phyloP scores from a whole-genome alignment of 2,329 filamentous ascomycete species.

The Teratosphaeria gauchensis region DNA sequence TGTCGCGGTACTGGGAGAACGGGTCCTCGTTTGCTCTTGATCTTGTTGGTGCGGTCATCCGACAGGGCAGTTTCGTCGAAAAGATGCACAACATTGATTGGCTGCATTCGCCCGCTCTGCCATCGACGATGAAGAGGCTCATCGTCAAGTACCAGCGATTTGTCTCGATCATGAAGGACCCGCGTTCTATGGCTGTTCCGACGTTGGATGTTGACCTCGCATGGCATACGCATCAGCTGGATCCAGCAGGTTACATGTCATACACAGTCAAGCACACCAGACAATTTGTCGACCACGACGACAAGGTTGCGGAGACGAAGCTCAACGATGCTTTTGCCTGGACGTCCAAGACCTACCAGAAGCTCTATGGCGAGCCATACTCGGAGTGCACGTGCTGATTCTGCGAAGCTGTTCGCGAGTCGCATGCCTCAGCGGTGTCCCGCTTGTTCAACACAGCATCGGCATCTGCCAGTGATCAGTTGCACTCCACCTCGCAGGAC shows the following conservation, averaged over 20 bases:
- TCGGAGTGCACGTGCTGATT: constrained; percentile 76
- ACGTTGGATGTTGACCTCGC: constrained; percentile 66
- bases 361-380: constrained; percentile 56
- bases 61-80: constrained; percentile 56
- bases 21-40: constrained; percentile 55
- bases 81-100: constrained; percentile 73
- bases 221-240: constrained; percentile 75
- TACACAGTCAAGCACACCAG: constrained; percentile 42
- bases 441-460: constrained; percentile 33
- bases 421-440: constrained; percentile 41
- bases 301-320: constrained; percentile 63
- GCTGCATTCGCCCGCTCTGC: constrained; percentile 60
- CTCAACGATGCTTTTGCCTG: constrained; percentile 59
- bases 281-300: constrained; percentile 70
- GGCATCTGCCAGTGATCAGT: constrained; percentile 22
- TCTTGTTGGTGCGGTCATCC: constrained; percentile 53
- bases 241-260: constrained; percentile 51
- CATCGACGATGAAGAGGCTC: constrained; percentile 54
- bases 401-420: constrained; percentile 60
- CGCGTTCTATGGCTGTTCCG: constrained; percentile 48
- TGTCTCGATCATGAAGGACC: constrained; percentile 46
- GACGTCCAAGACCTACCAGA: constrained; percentile 62
- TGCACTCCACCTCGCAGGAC: constrained; percentile 38
- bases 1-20: constrained; percentile 63
- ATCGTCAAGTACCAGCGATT: constrained; percentile 58